These are phyloP conservation scores for Aspergillus ibericus DNA, from an alignment of 2,329 filamentous ascomycete genomes.

Conservation along the genomic window DNA sequence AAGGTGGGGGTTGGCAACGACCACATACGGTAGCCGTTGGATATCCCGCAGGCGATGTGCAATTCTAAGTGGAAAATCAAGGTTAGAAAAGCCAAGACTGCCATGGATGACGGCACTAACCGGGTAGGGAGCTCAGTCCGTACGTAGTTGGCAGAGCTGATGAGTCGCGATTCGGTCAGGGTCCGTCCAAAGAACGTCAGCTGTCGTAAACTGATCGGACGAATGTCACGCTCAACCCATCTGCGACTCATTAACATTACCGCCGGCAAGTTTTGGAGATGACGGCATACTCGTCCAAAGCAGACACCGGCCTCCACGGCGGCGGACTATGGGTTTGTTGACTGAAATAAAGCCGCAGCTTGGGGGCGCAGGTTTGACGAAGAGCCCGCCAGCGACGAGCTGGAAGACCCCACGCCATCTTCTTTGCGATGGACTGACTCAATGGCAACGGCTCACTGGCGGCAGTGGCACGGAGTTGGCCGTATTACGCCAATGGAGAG, in stretches of 20 bases:
- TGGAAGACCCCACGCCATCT: conserved; percentile 38
- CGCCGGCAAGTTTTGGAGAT: background rate
- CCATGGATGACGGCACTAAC: conserved; percentile 42
- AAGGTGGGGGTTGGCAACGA: conserved; percentile 92
- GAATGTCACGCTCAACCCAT: conserved; percentile 89
- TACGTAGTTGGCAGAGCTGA: conserved; percentile 97
- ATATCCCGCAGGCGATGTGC: conserved; percentile 95
- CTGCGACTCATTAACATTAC: conserved; percentile 47
- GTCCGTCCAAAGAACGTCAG: conserved; percentile 96
- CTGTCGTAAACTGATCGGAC: conserved; percentile 94
- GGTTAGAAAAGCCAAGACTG: conserved; percentile 1
- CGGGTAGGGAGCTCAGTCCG: conserved; percentile 88
- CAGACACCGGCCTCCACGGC: conserved; percentile 59
- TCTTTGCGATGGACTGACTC: conserved; percentile 23
- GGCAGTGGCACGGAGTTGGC: conserved; percentile 14
- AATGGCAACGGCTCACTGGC: conserved; percentile 24
- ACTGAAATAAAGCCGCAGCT: conserved; percentile 29
- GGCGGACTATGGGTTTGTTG: conserved; percentile 42
- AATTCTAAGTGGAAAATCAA: conserved; percentile 56
- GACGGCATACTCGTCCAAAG: conserved; percentile 57
- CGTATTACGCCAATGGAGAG: conserved; percentile 1
- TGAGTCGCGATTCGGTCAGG: conserved; percentile 80
- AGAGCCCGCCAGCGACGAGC: conserved; percentile 34
- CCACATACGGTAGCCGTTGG: conserved; percentile 92
- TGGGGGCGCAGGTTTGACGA: conserved; percentile 22